phyloP scores from a whole-genome alignment of 1,284 basidiomycete species.

The Cryptococcus neoformans region DNA sequence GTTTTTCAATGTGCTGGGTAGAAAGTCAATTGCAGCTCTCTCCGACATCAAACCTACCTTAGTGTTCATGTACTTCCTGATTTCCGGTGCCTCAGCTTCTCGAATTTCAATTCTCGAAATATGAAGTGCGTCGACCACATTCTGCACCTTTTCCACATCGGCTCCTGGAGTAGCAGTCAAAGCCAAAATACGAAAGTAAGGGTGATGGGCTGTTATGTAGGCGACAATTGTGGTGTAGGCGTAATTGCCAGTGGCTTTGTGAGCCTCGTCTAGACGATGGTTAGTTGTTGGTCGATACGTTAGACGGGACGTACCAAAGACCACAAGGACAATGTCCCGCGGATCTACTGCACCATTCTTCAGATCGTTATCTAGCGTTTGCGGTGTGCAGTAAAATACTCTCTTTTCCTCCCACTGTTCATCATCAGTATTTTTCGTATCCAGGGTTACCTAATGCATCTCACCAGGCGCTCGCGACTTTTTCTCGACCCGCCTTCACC shows the following conservation, averaged over 20 bases:
- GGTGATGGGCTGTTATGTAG: slow-evolving; percentile 88
- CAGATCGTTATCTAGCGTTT: slow-evolving; percentile 90
- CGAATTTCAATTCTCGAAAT: slow-evolving; percentile 95
- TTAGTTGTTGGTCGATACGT: too few relatives aligned
- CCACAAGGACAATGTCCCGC: slow-evolving; percentile 64
- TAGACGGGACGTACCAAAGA: slow-evolving; percentile 55
- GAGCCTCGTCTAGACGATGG: slow-evolving; percentile 76
- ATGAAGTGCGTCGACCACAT: slow-evolving; percentile 90
- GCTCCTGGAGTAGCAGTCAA: slow-evolving; percentile 94
- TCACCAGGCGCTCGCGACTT: slow-evolving; percentile 61
- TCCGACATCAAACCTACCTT: slow-evolving; percentile 58
- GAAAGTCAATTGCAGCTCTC: background rate
- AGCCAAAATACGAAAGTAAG: slow-evolving; percentile 87
- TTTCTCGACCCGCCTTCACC: slow-evolving; percentile 57
- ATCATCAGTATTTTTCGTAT: slow-evolving; percentile 7
- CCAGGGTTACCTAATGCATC: slow-evolving; percentile 32
- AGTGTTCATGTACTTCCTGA: slow-evolving; percentile 80
- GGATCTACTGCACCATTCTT: slow-evolving; percentile 70
- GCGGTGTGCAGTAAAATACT: slow-evolving; percentile 97
- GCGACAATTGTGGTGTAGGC: slow-evolving; percentile 89
- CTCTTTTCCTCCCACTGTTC: slow-evolving; percentile 60
- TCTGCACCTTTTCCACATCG: slow-evolving; percentile 80
- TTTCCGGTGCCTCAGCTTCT: slow-evolving; percentile 85
- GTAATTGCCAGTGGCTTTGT: slow-evolving; percentile 89
- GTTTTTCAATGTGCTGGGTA: slow-evolving; percentile 50